phyloP scores from a whole-genome alignment of 768 basidiomycete species.

The Pluteus cervinus region DNA sequence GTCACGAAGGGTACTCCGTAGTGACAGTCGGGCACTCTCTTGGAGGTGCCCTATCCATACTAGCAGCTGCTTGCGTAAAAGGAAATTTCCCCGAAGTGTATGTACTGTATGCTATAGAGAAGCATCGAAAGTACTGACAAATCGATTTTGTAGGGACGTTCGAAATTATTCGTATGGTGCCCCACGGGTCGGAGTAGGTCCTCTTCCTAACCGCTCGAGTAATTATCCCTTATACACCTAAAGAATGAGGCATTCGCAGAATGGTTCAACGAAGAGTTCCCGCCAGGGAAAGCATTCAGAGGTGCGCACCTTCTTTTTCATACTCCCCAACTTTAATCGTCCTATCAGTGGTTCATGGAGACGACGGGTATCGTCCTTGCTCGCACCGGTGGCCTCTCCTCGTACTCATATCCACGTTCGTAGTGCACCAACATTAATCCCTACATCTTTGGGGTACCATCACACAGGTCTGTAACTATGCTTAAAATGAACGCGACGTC shows the following conservation, averaged over 20 bases:
- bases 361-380: slow-evolving; percentile 32
- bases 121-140: not conserved
- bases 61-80: slow-evolving; percentile 40
- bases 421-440: slow-evolving; percentile 49
- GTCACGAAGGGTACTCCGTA: slow-evolving; percentile 31
- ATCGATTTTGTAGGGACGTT: slow-evolving; percentile 18
- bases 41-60: slow-evolving; percentile 44
- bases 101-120: slow-evolving; percentile 6
- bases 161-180: slow-evolving; percentile 47
- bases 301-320: slow-evolving; percentile 20
- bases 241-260: slow-evolving; percentile 44
- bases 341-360: slow-evolving; percentile 40
- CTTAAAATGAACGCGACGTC: not conserved
- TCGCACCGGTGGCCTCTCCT: not conserved
- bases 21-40: slow-evolving; percentile 49
- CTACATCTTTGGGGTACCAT: slow-evolving; percentile 40
- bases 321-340: not conserved
- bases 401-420: not conserved
- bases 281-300: slow-evolving; percentile 33
- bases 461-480: slow-evolving; percentile 37
- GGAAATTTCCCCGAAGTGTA: slow-evolving; percentile 33
- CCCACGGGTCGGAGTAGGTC: slow-evolving; percentile 39
- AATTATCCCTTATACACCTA: not conserved
- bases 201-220: not conserved
- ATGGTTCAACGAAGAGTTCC: slow-evolving; percentile 36